phyloP scores from a whole-genome alignment of 2,329 filamentous ascomycete species.

The Paraconiothyrium sp. region DNA sequence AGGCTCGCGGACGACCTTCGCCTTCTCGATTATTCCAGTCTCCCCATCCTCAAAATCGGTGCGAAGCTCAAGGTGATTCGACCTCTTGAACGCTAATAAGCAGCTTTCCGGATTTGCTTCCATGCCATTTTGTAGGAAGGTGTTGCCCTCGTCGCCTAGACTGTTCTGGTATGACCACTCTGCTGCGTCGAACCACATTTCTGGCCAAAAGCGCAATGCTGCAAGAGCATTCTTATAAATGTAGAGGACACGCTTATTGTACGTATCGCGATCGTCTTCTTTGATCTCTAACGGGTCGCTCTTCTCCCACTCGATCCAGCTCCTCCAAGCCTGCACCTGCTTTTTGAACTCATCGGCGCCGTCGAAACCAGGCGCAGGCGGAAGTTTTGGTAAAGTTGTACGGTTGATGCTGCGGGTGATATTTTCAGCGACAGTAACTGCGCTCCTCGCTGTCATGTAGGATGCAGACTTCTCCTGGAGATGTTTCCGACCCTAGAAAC shows the following conservation, averaged over 20 bases:
- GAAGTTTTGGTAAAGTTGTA: slow-evolving; percentile 80
- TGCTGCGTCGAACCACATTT: slow-evolving; percentile 94
- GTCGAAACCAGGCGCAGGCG: slow-evolving; percentile 85
- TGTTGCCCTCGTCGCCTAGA: slow-evolving; percentile 74
- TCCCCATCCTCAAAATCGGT: slow-evolving; percentile 81
- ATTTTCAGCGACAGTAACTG: slow-evolving; percentile 89
- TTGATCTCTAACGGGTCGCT: slow-evolving; percentile 88
- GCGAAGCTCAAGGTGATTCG: slow-evolving; percentile 84
- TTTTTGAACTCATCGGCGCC: slow-evolving; percentile 84
- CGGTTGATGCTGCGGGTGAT: slow-evolving; percentile 80
- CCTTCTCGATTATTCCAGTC: slow-evolving; percentile 69
- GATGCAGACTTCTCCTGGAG: slow-evolving; percentile 90
- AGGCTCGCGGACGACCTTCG: slow-evolving; percentile 80
- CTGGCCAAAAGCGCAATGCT: slow-evolving; percentile 92
- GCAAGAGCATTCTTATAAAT: slow-evolving; percentile 94
- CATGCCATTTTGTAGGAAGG: slow-evolving; percentile 83
- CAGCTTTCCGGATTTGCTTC: slow-evolving; percentile 93
- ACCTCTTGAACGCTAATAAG: slow-evolving; percentile 86
- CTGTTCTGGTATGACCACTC: slow-evolving; percentile 89
- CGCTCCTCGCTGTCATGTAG: slow-evolving; percentile 96
- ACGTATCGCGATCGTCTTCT: slow-evolving; percentile 78
- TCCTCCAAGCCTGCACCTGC: slow-evolving; percentile 90
- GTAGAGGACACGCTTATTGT: slow-evolving; percentile 82
- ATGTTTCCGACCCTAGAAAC: slow-evolving; percentile 82
- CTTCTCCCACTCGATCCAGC: slow-evolving; percentile 96